Base-by-base conservation (phyloP, 805 yeast genomes). In the Metschnikowia drakensbergensis region DNA sequence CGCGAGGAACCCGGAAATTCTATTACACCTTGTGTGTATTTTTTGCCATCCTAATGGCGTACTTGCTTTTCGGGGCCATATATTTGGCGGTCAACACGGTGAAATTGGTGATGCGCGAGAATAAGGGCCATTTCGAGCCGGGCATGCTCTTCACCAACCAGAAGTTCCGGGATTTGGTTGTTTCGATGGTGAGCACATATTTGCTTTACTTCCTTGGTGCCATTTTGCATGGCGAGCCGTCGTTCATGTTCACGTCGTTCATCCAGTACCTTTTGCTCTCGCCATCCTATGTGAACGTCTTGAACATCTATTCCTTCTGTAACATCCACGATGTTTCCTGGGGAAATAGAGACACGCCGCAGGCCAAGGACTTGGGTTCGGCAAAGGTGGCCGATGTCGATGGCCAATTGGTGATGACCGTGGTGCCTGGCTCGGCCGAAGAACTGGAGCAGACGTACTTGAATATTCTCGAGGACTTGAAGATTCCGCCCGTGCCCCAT, bases 261-360 rank as follows among this genome's bases (percentile, higher is more conserved):
- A 58, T 80, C 26, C 99, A 92, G 67, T 92, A 92, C 63, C 65
- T 92, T 50, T 67, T 92, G 52, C 67, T 92, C 49, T 83, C 91
- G 54, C 99, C 99, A 0, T 81, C 95, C 0, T 94, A 91, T 65
- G 83, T 90, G 67, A 91, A 92, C 61, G 92, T 91, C 46, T 74
- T 92, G 62, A 90, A 89, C 66, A 92, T 92, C 52, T 92, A 92
- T 68, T 96, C 98, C 2, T 91, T 92, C 65, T 91, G 97, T 73
- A 92, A 92, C 67, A 85, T 92, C 52, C 96, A 92, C 66, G 99
- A 92, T 72, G 83, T 92, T 42, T 87, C 97, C 5, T 92, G 98
- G 98, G 98, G 98, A 64, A 92, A 96, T 3, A 88, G 91, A 65
- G 96, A 96, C 42, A 88, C 84, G 44, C 82, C 81, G 8, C 58